Evolutionary conservation across 176 grass and related monocot genomes (phyloP).

Genomic region (Carex parvula): DNA sequence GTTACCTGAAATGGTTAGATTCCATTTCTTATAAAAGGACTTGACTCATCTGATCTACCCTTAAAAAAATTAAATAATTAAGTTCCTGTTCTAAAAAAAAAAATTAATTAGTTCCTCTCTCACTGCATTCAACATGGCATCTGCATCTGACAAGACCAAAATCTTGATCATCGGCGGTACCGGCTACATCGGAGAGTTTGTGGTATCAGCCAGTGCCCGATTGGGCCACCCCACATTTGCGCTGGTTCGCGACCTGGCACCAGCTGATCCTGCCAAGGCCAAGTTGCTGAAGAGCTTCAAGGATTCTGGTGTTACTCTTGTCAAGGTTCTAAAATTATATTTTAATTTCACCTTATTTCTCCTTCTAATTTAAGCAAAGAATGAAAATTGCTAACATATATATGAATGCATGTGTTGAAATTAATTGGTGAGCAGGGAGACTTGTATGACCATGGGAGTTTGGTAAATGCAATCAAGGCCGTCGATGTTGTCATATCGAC

Average conservation of each 20-base stretch:
- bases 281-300: conserved; percentile 43
- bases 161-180: conserved; percentile 61
- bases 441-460: conserved; percentile 45
- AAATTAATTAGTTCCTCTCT: too few relatives aligned
- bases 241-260: conserved; percentile 41
- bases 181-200: conserved; percentile 46
- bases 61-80: neutral
- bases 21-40: neutral
- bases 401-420: too few relatives aligned
- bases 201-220: conserved; percentile 46
- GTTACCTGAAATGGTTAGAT: neutral
- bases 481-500: conserved; percentile 61
- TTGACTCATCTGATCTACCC: neutral
- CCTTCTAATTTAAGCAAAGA: neutral
- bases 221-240: conserved; percentile 42
- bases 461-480: conserved; percentile 36
- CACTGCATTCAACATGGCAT: neutral
- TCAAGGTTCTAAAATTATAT: conserved; percentile 23
- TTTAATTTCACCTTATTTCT: neutral
- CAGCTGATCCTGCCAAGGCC: conserved; percentile 49
- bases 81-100: neutral
- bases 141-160: conserved; percentile 42
- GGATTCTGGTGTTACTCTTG: conserved; percentile 46
- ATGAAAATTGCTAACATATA: neutral
- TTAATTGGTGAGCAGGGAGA: conserved; percentile 32